phyloP scores from a whole-genome alignment of 495 filamentous ascomycete species.

The Parmelia sp. region DNA sequence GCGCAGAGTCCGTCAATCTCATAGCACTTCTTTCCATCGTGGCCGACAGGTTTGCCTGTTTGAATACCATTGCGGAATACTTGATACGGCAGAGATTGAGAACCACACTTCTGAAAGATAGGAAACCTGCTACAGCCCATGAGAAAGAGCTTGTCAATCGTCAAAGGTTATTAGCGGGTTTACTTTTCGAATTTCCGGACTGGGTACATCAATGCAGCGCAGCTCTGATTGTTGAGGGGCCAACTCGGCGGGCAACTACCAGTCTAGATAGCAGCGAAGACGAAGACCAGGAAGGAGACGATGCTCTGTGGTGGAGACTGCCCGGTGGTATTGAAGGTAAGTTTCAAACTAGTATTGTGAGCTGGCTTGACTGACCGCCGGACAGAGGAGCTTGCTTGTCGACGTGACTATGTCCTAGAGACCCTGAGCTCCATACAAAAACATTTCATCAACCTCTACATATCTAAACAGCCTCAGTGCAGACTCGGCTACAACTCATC shows the following conservation, averaged over 20 bases:
- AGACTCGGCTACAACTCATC: constrained; percentile 70
- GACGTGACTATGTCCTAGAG: constrained; percentile 63
- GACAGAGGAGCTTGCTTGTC: constrained; percentile 63
- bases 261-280: constrained; percentile 35
- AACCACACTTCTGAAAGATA: constrained; percentile 32
- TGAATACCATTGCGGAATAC: constrained; percentile 41
- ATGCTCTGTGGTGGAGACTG: constrained; percentile 66
- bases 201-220: constrained; percentile 49
- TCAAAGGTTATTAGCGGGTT: constrained; percentile 57
- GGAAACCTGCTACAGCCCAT: constrained; percentile 26
- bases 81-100: constrained; percentile 32
- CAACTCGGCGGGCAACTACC: constrained; percentile 51
- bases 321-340: constrained; percentile 65
- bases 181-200: constrained; percentile 48
- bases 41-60: constrained; percentile 58
- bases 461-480: constrained; percentile 52
- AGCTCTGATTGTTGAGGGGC: constrained; percentile 61
- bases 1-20: constrained; percentile 38
- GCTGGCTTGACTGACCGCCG: constrained; percentile 6
- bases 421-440: constrained; percentile 70
- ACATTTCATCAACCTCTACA: constrained; percentile 66
- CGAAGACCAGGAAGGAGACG: constrained; percentile 37
- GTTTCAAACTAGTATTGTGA: neutral
- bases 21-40: constrained; percentile 59
- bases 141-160: constrained; percentile 51